Evolutionary conservation across 768 basidiomycete species (phyloP), one percentile per base, ranked within the genome.

Genomic region (Psilocybe cyanescens): DNA sequence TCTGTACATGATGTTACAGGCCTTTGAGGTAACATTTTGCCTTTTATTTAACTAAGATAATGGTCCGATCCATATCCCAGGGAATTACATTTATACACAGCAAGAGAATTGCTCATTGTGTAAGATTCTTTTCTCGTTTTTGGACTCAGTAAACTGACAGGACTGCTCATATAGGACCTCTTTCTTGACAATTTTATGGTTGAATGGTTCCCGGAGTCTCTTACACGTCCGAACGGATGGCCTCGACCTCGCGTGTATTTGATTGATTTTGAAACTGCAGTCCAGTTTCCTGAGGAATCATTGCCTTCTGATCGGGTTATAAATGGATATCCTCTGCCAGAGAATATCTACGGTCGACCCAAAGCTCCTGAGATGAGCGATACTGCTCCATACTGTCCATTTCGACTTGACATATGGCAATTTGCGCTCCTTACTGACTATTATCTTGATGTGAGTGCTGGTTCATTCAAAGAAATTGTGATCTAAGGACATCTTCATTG

Each of bases 1-100:
- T 8, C 4, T 64, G 17, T 49, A 58, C 12, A 50, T 61, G 55
- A 4, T 64, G 6, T 17, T 64, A 47, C 59, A 64, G 51, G 60
- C 60, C 3, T 17, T 64, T 7, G 63, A 61, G 52, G 63, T 64
- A 58, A 33, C 16, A 29, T 11, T 28, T 11, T 4, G 28, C n/a
- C 2, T 31, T 41, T 16, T 41, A 14, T 19, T 24, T 24, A 2
- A 16, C 28, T 17, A 5, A 9, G 3, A 11, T 17, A n/a, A 14
- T 11, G 48, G 17, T 24, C 17, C 4, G 2, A 35, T 30, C 19
- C 16, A 24, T 19, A 52, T 8, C 2, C 28, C 37, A 39, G 37
- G 37, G 37, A 39, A 39, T 39, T 39, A 14, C n/a, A 0, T 54
- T 33, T 33, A 54, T 54, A 17, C 53, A 54, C 37, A 19, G 53